These are phyloP conservation scores for Tricholoma saponaceum DNA, from an alignment of 768 basidiomycete genomes.

Conservation along the genomic window DNA sequence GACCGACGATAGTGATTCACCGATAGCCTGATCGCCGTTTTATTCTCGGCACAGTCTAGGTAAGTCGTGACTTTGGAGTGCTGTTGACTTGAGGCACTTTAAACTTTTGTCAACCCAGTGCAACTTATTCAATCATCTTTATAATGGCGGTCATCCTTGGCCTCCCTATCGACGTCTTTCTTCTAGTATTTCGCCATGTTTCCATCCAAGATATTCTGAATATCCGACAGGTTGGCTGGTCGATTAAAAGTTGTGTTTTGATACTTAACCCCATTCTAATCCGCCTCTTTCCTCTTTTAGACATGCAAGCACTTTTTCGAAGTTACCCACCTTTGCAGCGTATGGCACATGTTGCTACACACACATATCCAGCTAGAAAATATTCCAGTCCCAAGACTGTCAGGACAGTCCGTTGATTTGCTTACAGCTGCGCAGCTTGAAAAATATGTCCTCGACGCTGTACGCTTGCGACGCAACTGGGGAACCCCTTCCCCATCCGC, in stretches of 20 bases:
- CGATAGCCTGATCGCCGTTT: not conserved
- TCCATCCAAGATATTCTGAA: constrained; percentile 36
- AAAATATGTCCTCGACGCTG: constrained; percentile 29
- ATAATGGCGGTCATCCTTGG: constrained; percentile 11
- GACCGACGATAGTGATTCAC: not conserved
- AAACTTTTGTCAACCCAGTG: not conserved
- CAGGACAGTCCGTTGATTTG: constrained; percentile 22
- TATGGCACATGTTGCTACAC: constrained; percentile 47
- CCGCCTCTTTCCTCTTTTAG: constrained; percentile 24
- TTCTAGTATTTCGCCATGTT: constrained; percentile 39
- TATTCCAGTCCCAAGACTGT: constrained; percentile 45
- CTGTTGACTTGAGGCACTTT: not conserved
- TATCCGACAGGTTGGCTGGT: constrained; percentile 43
- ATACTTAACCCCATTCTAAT: not conserved
- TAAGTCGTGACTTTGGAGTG: not conserved
- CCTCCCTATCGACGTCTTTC: constrained; percentile 48
- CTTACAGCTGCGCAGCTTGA: constrained; percentile 46
- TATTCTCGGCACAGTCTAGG: not conserved
- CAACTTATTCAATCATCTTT: not conserved
- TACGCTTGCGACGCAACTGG: constrained; percentile 50
- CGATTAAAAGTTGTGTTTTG: not conserved
- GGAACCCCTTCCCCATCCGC: constrained; percentile 32
- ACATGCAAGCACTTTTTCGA: constrained; percentile 40
- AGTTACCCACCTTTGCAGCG: constrained; percentile 40
- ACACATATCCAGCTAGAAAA: constrained; percentile 35